Base-by-base conservation (phyloP, 2,329 filamentous ascomycete species). In the Venturia pyrina region DNA sequence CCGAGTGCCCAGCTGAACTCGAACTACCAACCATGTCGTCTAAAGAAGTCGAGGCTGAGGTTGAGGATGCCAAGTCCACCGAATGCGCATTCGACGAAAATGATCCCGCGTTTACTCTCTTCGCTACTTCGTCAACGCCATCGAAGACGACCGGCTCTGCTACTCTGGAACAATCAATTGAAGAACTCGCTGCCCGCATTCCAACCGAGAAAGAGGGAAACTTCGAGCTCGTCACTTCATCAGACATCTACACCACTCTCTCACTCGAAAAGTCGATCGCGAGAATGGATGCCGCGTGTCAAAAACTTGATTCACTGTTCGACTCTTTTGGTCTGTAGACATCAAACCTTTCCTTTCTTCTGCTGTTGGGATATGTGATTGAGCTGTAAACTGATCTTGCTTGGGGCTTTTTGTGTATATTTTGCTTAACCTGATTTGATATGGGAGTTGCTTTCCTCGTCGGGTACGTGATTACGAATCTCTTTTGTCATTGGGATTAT, bases 31-130 rank as follows among this genome's bases (percentile, higher is more conserved):
- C 72, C 70, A 56, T 72, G 62, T 68, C 70, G n/a, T 69, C 72
- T 61, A 62, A 62, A n/a, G 34, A 60, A 3, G 48, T 70, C 46
- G 62, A 66, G 40, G 66, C 65, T 34, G 62, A 66, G 40, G 66
- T 65, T 34, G 73, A 77, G 10, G 41, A 62, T 5, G 19, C 4
- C 13, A 44, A 48, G 19, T 4, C 1, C 15, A 53, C 15, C 5
- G 75, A 75, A 0, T 77, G 82, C 34, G 82, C 85, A 68, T 85
- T 88, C 80, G 77, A 85, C 1, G 83, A 86, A 62, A 87, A 89
- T 72, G 81, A 83, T 65, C 83, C 84, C 0, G 80, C 83, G 62
- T 87, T 87, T 68, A 83, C 83, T 61, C 81, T 89, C 40, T 88
- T 84, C 77, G 80, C 83, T 72, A 79, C 82, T 44, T 72, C 74